phyloP scores from a whole-genome alignment of 2,329 filamentous ascomycete genomes.

The Aulographum hederae region DNA sequence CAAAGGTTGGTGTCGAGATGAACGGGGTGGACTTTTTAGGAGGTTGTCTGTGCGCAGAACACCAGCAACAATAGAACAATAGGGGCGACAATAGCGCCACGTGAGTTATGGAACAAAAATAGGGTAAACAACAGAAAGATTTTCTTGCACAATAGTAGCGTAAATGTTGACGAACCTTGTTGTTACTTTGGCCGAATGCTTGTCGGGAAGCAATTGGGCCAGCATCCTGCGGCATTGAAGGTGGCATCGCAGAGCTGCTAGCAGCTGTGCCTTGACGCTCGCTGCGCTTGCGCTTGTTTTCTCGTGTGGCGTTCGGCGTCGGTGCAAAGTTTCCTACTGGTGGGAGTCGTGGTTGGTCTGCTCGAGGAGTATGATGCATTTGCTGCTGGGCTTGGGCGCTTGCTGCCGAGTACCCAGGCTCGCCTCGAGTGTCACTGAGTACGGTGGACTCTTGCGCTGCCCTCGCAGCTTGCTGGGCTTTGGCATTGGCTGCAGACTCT shows the following conservation, averaged over 20 bases:
- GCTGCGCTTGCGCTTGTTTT: slow-evolving; percentile 68
- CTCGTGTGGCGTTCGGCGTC: slow-evolving; percentile 64
- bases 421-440: slow-evolving; percentile 45
- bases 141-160: too few relatives aligned
- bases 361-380: slow-evolving; percentile 31
- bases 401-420: slow-evolving; percentile 21
- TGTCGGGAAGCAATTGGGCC: too few relatives aligned
- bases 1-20: too few relatives aligned
- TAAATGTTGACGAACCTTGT: too few relatives aligned
- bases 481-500: slow-evolving; percentile 61
- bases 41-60: too few relatives aligned
- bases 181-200: too few relatives aligned
- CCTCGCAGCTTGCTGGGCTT: slow-evolving; percentile 37
- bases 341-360: slow-evolving; percentile 42
- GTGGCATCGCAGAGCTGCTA: slow-evolving; percentile 14
- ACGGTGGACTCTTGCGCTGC: slow-evolving; percentile 50
- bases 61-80: too few relatives aligned
- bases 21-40: too few relatives aligned
- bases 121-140: too few relatives aligned
- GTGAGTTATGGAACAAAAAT: too few relatives aligned
- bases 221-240: slow-evolving; percentile 7
- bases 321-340: slow-evolving; percentile 91
- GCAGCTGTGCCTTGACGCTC: slow-evolving; percentile 35
- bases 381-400: slow-evolving; percentile 23
- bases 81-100: too few relatives aligned